Evolutionary conservation across 306 rosid genomes (phyloP), one percentile per base, ranked within the genome.

Genomic region (Heteromeles arbutifolia): DNA sequence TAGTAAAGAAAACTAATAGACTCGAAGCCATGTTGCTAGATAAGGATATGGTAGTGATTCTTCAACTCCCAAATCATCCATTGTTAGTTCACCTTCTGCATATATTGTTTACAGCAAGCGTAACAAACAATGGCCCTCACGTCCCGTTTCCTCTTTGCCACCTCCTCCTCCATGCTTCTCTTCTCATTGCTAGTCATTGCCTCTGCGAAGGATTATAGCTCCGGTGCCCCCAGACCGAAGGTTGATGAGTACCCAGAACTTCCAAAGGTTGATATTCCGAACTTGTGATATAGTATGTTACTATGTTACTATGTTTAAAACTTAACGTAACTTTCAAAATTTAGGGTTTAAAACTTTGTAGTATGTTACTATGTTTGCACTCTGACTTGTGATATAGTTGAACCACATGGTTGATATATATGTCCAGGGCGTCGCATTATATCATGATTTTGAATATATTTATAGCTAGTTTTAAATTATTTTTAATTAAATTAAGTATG

Each of bases 141-240:
- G 8, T 12, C 59, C 34, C 77, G 59, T 52, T 74, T 61, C 57
- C 31, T 61, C 44, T 26, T 43, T 24, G 41, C 59, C 67, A 74
- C 73, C 67, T 76, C 77, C 67, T 72, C 73, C 67, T 71, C 70
- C 25, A 29, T 85, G 73, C 69, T 88, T 71, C 78, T 88, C 32
- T 48, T 69, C 24, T 68, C n/a, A n/a, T 65, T 84, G 18, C 26
- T 84, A 29, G 66, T 50, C 72, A 57, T 79, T 73, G 82, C 85
- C 39, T 81, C 87, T 15, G 90, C 88, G 10, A 63, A 65, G 5
- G 82, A 84, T 9, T 85, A 83, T 57, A 85, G 72, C 61, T 59
- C 77, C 57, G 21, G 54, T 48, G 81, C 50, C 53, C 73, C 83
- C 32, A 5, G 78, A 53, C 59, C 79, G 1, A 10, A 61, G 50